Base-by-base conservation (phyloP, 2,329 filamentous ascomycete genomes). In the Aspergillus intermedius region DNA sequence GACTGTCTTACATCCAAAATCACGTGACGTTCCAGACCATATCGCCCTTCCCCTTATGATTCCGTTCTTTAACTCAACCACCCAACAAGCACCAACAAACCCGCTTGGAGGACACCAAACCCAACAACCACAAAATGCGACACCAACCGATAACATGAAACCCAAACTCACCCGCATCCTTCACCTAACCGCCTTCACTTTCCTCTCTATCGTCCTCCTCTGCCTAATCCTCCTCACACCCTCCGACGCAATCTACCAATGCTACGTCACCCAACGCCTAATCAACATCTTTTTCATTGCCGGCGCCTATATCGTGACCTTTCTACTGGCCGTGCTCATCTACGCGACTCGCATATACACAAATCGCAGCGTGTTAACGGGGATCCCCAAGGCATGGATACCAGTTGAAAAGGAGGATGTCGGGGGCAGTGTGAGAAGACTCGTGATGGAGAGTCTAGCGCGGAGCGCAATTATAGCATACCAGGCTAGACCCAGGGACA, bases 301-400 rank as follows among this genome's bases (percentile, higher is more conserved):
- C 47, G 83, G 87, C 50, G 79, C 80, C 60, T 94, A 94, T 64
- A 70, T 91, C 49, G 73, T 89, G 43, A 89, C 88, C 12, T 74
- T 86, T 42, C 53, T 87, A 42, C 71, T 90, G 46, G 80, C 88
- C 40, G 69, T 81, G 41, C 82, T 95, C 59, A 81, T 96, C 60
- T 96, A 95, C 67, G 79, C 84, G 48, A 81, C 83, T 46, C 79
- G 93, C n/a, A 79, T 96, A 17, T 96, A 91, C 70, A 88, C 91
- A 46, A 94, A 88, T 61, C 83, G 88, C 53, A 86, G 79, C 42
- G 83, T 87, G 7, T 77, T 97, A 7, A 81, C 84, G 15, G 84
- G 82, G 3, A 95, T 98, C 50, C 93, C 93, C 1, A 93, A 91
- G 67, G 75, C 81, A 47, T 94, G 88, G 79, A 80, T 95, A 13